Conservation (phyloP, 176 grass and related monocot species). For the Rhynchospora breviuscula region DNA sequence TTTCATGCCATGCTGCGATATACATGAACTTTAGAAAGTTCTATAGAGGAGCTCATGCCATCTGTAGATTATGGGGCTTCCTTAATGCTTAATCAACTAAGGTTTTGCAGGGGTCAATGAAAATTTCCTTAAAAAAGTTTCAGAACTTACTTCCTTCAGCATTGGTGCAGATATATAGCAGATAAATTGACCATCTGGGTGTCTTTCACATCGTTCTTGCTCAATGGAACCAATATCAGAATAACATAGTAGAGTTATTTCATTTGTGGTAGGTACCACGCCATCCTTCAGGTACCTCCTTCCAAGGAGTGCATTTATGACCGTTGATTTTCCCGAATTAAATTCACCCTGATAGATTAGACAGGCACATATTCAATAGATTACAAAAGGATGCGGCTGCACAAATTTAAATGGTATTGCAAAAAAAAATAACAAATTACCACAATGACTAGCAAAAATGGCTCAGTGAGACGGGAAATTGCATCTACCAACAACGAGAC, state of each 20-base stretch:
- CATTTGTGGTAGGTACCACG: conserved; percentile 90
- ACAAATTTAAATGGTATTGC: conserved; percentile 29
- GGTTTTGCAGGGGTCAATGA: not conserved
- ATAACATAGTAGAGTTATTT: conserved; percentile 79
- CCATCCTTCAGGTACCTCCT: conserved; percentile 83
- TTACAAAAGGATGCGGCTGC: not conserved
- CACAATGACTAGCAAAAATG: conserved; percentile 99
- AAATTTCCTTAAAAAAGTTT: not conserved
- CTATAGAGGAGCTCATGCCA: not conserved
- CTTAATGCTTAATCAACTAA: not conserved
- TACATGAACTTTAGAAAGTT: not conserved
- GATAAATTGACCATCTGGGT: conserved; percentile 82
- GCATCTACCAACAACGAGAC: conserved; percentile 88
- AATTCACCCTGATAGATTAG: conserved; percentile 71
- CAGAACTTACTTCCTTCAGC: conserved; percentile 73
- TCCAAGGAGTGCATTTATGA: conserved; percentile 96
- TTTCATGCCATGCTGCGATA: not conserved
- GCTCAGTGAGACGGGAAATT: conserved; percentile 82
- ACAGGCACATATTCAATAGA: not conserved
- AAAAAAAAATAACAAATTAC: conserved; percentile 60
- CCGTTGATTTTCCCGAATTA: conserved; percentile 95
- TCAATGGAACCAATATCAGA: conserved; percentile 68
- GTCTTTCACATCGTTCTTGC: conserved; percentile 66
- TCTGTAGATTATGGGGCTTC: not conserved
- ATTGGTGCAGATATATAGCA: conserved; percentile 88